Conservation (phyloP, 2,329 filamentous ascomycete genomes). For the Verticillium tricorpus region DNA sequence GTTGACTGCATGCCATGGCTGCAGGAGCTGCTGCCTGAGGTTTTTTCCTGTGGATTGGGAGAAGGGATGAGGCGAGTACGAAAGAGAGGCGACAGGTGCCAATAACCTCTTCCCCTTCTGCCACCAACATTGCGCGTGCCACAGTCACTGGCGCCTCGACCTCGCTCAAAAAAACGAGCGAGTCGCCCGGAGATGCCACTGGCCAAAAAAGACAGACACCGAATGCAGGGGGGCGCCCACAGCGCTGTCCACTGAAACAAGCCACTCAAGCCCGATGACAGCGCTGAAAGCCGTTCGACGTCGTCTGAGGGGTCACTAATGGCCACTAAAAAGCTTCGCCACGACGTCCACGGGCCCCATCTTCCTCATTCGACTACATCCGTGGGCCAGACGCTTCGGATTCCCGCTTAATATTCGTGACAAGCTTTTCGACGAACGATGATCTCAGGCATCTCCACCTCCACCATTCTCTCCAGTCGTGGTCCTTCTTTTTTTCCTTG, state of each 20-base stretch:
- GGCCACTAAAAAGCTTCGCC: constrained; percentile 3
- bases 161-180: too few species aligned
- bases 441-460: not conserved
- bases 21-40: too few species aligned
- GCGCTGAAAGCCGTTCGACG: not conserved
- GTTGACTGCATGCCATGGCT: not conserved
- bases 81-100: too few species aligned
- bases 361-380: not conserved
- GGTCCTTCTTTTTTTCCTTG: not conserved
- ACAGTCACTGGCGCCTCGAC: too few species aligned
- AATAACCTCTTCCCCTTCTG: too few species aligned
- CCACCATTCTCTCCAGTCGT: not conserved
- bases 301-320: not conserved
- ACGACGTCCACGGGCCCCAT: not conserved
- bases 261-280: not conserved
- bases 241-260: not conserved
- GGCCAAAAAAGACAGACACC: too few species aligned
- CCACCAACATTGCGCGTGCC: too few species aligned
- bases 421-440: not conserved
- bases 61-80: too few species aligned
- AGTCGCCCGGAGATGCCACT: too few species aligned
- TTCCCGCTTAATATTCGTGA: not conserved
- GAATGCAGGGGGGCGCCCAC: not conserved
- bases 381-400: not conserved
- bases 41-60: too few species aligned